Conservation (phyloP, 495 filamentous ascomycete genomes). For the Xylaria intraflava region DNA sequence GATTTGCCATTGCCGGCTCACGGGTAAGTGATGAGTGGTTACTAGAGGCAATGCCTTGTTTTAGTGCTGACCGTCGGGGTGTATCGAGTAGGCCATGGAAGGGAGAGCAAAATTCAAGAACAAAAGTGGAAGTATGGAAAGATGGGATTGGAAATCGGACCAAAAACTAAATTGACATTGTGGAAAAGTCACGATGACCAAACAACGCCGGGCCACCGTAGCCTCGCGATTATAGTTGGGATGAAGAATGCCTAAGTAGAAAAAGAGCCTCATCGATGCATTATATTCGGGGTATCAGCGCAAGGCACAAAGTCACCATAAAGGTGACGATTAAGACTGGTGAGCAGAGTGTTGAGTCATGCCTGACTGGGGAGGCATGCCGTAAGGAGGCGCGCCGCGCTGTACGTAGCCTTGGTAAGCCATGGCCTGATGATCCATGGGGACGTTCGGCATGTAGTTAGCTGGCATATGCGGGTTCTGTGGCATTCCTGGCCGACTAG, state of each 20-base stretch:
- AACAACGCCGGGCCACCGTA: conserved; percentile 30
- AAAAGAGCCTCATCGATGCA: conserved; percentile 42
- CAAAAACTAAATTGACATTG: conserved; percentile 20
- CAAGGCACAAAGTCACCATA: conserved; percentile 30
- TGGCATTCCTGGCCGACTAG: conserved; percentile 43
- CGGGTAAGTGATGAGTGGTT: background rate
- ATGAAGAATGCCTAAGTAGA: conserved; percentile 28
- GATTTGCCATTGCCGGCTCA: background rate
- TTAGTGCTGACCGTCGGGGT: background rate
- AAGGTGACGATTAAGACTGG: conserved; percentile 27
- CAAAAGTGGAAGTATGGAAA: conserved; percentile 18
- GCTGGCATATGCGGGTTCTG: conserved; percentile 46
- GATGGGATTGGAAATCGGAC: conserved; percentile 18
- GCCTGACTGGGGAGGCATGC: conserved; percentile 45
- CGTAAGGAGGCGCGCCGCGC: conserved; percentile 39
- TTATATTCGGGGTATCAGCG: conserved; percentile 47
- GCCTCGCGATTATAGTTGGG: conserved; percentile 28
- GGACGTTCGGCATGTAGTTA: conserved; percentile 46
- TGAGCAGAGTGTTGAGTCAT: conserved; percentile 51
- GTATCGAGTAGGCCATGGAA: background rate
- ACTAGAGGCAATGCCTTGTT: conserved; percentile 2
- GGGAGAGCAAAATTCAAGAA: conserved; percentile 11
- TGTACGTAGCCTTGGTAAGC: conserved; percentile 58
- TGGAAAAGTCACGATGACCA: conserved; percentile 26
- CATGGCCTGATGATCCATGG: conserved; percentile 50